Percentiles rank a stretch among this genome's conserved stretches.
These are phyloP conservation scores for Dictyostelium brefeldianum DNA, from an alignment of 78 protist genomes.

Conservation along the genomic window DNA sequence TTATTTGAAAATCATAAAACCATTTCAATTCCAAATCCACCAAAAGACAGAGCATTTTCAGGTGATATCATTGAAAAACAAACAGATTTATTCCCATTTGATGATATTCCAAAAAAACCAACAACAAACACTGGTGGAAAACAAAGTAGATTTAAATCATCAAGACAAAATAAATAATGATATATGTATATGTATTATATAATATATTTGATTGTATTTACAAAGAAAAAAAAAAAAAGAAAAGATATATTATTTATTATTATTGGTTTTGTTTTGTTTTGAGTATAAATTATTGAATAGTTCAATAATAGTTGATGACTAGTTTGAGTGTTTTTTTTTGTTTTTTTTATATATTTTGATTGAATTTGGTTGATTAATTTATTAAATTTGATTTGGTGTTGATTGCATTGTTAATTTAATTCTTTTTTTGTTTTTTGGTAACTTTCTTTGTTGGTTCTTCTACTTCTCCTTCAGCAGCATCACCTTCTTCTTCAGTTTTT, in stretches of 20 bases:
- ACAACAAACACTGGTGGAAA: neutral
- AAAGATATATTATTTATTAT: neutral
- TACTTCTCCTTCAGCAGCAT: neutral
- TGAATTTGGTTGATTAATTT: neutral
- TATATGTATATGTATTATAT: too few relatives aligned
- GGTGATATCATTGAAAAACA: conserved; percentile 65
- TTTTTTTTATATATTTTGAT: neutral
- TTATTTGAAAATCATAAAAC: conserved; percentile 9
- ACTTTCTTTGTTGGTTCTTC: neutral
- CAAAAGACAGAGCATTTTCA: conserved; percentile 41
- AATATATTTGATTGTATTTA: too few relatives aligned
- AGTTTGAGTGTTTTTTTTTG: neutral
- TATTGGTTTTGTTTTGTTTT: neutral
- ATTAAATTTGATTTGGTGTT: neutral
- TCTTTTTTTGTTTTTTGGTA: neutral
- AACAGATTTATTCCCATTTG: conserved; percentile 17
- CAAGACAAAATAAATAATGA: conserved; percentile 28
- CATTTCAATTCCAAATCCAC: conserved; percentile 10
- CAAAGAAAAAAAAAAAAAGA: too few relatives aligned
- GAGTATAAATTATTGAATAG: too few relatives aligned
- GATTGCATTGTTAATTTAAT: too few relatives aligned
- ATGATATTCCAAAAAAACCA: conserved; percentile 2
- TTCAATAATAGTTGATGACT: too few relatives aligned
- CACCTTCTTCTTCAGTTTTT: neutral
- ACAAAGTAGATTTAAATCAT: conserved; percentile 37